phyloP scores from a whole-genome alignment of 768 basidiomycete species.

The Trametes villosa region DNA sequence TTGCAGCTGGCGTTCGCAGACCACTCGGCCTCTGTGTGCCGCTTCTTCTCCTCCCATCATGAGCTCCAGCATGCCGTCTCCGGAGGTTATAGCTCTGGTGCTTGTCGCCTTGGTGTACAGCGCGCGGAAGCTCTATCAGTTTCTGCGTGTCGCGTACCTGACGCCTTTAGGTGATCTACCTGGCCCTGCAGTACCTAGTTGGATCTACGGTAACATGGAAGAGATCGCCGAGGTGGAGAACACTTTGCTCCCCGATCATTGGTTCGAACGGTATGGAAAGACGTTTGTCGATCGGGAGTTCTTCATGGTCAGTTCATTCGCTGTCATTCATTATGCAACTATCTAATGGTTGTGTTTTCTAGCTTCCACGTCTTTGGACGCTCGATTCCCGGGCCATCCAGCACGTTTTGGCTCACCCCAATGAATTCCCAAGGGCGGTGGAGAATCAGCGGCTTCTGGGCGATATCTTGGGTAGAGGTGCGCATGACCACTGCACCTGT shows the following conservation, averaged over 20 bases:
- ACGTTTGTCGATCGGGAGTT: slow-evolving; percentile 48
- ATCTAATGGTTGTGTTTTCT: background rate
- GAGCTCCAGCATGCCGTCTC: too few species aligned
- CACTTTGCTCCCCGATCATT: slow-evolving; percentile 40
- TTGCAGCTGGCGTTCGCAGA: too few species aligned
- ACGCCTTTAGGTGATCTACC: slow-evolving; percentile 54
- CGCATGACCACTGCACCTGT: too few species aligned
- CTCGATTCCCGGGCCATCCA: slow-evolving; percentile 63
- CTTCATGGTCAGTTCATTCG: slow-evolving; percentile 44
- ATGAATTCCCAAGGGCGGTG: slow-evolving; percentile 60
- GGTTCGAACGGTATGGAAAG: slow-evolving; percentile 52
- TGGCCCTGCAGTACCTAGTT: slow-evolving; percentile 51
- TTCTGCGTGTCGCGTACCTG: background rate
- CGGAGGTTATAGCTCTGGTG: too few species aligned
- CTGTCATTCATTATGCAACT: too few species aligned
- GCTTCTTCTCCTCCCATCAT: too few species aligned
- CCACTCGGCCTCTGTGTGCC: too few species aligned
- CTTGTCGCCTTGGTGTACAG: background rate
- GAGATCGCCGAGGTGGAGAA: slow-evolving; percentile 49
- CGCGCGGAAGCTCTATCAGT: background rate
- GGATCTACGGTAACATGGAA: slow-evolving; percentile 53
- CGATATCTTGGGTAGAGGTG: slow-evolving; percentile 46
- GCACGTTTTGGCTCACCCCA: slow-evolving; percentile 60
- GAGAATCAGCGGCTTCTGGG: slow-evolving; percentile 40
- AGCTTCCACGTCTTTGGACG: background rate